phyloP scores from a whole-genome alignment of 2,329 filamentous ascomycete genomes.

The Colletotrichum viniferum region DNA sequence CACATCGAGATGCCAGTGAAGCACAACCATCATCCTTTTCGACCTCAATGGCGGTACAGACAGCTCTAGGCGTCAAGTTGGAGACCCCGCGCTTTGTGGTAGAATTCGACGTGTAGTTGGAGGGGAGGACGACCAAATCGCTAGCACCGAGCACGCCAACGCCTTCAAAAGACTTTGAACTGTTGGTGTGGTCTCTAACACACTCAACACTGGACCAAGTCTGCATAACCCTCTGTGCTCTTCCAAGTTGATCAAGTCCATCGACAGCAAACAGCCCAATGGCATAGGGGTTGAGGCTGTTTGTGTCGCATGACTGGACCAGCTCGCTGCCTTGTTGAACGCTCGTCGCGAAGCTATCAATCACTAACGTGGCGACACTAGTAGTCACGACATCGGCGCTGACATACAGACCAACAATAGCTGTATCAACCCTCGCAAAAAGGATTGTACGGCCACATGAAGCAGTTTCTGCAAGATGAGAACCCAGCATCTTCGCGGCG shows the following conservation, averaged over 20 bases:
- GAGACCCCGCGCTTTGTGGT: not conserved
- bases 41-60: slow-evolving; percentile 5
- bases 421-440: not conserved
- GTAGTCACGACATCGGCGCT: not conserved
- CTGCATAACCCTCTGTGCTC: not conserved
- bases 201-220: not conserved
- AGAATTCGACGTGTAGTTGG: not conserved
- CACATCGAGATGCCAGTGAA: slow-evolving; percentile 27
- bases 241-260: not conserved
- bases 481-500: not conserved
- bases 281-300: not conserved
- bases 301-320: not conserved
- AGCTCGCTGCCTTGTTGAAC: not conserved
- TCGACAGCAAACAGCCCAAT: not conserved
- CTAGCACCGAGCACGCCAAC: not conserved
- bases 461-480: not conserved
- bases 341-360: not conserved
- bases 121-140: not conserved
- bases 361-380: not conserved
- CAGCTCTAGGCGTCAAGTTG: not conserved
- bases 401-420: not conserved
- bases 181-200: not conserved
- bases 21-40: slow-evolving; percentile 27
- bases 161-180: not conserved
- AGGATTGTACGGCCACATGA: not conserved